Conservation (phyloP, 768 basidiomycete species). For the Gloeopeniophorella convolvens region DNA sequence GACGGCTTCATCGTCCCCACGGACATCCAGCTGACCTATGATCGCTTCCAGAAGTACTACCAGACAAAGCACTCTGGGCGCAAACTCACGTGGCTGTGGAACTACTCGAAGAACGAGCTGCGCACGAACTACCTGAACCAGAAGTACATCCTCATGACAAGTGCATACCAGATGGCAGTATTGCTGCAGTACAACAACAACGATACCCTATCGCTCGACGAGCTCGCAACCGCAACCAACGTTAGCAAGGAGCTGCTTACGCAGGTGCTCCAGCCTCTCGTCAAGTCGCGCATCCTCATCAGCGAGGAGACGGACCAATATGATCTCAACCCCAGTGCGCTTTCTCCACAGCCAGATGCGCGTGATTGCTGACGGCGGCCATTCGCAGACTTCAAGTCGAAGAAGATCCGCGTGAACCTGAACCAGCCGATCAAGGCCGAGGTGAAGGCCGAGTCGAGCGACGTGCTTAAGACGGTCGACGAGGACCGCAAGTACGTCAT, state of each 20-base stretch:
- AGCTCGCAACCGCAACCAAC: conserved; percentile 71
- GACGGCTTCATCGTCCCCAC: conserved; percentile 86
- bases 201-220: conserved; percentile 78
- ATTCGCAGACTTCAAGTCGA: conserved; percentile 73
- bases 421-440: conserved; percentile 94
- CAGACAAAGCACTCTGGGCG: conserved; percentile 90
- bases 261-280: conserved; percentile 50
- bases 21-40: conserved; percentile 82
- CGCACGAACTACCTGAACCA: conserved; percentile 88
- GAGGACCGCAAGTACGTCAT: conserved; percentile 97
- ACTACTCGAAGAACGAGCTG: conserved; percentile 94
- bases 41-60: conserved; percentile 90
- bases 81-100: conserved; percentile 98
- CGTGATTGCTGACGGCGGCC: not conserved
- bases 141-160: conserved; percentile 95
- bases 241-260: conserved; percentile 76
- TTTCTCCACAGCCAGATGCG: not conserved
- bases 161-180: conserved; percentile 93
- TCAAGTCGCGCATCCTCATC: conserved; percentile 85
- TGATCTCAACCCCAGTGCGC: conserved; percentile 78
- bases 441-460: conserved; percentile 81
- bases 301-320: conserved; percentile 87
- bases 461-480: conserved; percentile 91
- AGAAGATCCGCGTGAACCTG: conserved; percentile 88
- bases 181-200: conserved; percentile 89